A percentile compares a stretch with the other conserved stretches of the same genome.
Conservation (phyloP, 305 asterid species). For the Solanum hybrid region DNA sequence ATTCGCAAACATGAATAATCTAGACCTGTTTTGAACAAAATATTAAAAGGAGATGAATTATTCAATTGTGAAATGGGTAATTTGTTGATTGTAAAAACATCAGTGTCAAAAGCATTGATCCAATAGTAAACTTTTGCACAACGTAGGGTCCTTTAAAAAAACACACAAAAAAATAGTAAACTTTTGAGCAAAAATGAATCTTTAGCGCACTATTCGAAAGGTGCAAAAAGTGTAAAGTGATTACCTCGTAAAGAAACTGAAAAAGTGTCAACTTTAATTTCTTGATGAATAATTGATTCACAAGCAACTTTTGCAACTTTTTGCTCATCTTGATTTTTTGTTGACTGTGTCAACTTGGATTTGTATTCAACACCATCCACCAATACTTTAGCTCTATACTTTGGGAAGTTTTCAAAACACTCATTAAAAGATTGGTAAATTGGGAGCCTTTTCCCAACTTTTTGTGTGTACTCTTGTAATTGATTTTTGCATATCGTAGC, state of each 20-base stretch:
- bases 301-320: too few relatives aligned
- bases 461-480: too few relatives aligned
- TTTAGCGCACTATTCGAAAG: neutral
- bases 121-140: slow-evolving; percentile 6
- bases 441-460: too few relatives aligned
- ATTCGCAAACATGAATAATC: neutral
- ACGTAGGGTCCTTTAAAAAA: slow-evolving; percentile 7
- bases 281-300: too few relatives aligned
- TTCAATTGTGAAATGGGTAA: neutral
- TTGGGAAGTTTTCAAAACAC: too few relatives aligned
- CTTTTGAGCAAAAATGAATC: neutral
- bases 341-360: too few relatives aligned
- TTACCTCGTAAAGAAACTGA: neutral
- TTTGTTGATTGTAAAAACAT: neutral
- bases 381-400: too few relatives aligned
- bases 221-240: neutral
- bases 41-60: neutral
- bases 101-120: neutral
- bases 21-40: neutral
- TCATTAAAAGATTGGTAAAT: too few relatives aligned
- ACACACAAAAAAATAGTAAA: neutral
- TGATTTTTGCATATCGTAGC: too few relatives aligned
- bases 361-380: too few relatives aligned
- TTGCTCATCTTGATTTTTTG: too few relatives aligned
- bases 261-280: too few relatives aligned